Percentiles rank a stretch among this genome's conserved stretches.
These are phyloP conservation scores for Phytopythium cucurbitacearum DNA, from an alignment of 352 stramenopile genomes.

Conservation along the genomic window DNA sequence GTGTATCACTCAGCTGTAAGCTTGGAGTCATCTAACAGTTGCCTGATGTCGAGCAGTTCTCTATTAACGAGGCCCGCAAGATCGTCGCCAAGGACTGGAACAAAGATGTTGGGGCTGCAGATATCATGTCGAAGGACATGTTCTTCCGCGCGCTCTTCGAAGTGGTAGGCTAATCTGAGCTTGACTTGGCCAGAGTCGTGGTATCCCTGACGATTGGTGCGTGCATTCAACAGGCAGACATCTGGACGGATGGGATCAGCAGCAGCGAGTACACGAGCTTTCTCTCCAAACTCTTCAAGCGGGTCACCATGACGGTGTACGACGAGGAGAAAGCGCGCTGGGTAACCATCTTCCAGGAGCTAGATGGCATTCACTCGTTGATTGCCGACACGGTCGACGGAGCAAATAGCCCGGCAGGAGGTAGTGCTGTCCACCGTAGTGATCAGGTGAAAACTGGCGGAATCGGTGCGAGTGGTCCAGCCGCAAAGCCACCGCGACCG, in stretches of 20 bases:
- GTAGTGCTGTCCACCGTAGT: too few relatives aligned
- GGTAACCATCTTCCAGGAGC: slow-evolving; percentile 68
- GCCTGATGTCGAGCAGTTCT: slow-evolving; percentile 31
- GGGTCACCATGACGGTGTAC: slow-evolving; percentile 71
- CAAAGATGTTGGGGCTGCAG: slow-evolving; percentile 35
- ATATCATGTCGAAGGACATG: slow-evolving; percentile 52
- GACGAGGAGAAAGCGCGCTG: slow-evolving; percentile 61
- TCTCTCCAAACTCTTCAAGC: slow-evolving; percentile 71
- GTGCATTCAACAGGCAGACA: slow-evolving; percentile 37
- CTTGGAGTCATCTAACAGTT: neutral
- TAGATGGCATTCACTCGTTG: slow-evolving; percentile 68
- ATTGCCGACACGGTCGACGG: neutral
- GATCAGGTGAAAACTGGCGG: too few relatives aligned
- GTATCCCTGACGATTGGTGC: neutral
- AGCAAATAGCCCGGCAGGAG: neutral
- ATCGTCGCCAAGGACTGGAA: slow-evolving; percentile 81
- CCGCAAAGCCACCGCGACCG: slow-evolving; percentile 5
- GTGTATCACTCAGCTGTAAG: neutral
- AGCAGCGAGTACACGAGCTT: slow-evolving; percentile 60
- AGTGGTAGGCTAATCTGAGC: slow-evolving; percentile 29
- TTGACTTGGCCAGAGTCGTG: neutral
- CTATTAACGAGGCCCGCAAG: slow-evolving; percentile 54
- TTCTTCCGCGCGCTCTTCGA: slow-evolving; percentile 73
- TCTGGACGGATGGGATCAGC: slow-evolving; percentile 72
- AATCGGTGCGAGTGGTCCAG: neutral